A percentile compares a stretch with the other conserved stretches of the same genome.
Conservation (phyloP, 495 filamentous ascomycete genomes). For the Trichoderma erinaceum region DNA sequence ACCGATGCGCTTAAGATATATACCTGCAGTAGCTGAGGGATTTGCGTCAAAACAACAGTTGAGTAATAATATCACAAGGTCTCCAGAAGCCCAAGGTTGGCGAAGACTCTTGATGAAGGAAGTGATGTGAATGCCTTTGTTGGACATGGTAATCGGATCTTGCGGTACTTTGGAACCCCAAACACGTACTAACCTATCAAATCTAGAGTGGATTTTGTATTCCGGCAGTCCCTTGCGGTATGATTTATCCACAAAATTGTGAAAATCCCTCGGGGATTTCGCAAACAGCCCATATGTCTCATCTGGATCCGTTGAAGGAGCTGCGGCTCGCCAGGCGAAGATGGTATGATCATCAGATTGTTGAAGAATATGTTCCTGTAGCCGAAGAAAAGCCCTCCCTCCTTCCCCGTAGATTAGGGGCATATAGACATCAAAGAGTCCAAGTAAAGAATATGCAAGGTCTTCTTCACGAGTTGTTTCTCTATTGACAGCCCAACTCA, state of each 20-base stretch:
- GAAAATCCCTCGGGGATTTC: not conserved
- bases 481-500: conserved; percentile 27
- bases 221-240: not conserved
- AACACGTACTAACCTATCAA: not conserved
- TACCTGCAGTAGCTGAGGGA: not conserved
- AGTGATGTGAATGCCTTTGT: not conserved
- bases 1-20: not conserved
- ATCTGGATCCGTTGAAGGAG: not conserved
- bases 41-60: not conserved
- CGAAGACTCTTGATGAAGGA: not conserved
- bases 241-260: not conserved
- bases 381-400: conserved; percentile 22
- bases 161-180: not conserved
- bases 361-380: conserved; percentile 26
- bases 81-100: not conserved
- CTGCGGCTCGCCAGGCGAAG: conserved; percentile 22
- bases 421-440: conserved; percentile 27
- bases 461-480: conserved; percentile 26
- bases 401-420: conserved; percentile 26
- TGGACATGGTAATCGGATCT: not conserved
- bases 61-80: not conserved
- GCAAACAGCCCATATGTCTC: not conserved
- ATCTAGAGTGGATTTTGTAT: not conserved
- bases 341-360: conserved; percentile 27
- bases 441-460: conserved; percentile 26